These are phyloP conservation scores for Hericium erinaceus DNA, from an alignment of 768 basidiomycete species.

Conservation along the genomic window DNA sequence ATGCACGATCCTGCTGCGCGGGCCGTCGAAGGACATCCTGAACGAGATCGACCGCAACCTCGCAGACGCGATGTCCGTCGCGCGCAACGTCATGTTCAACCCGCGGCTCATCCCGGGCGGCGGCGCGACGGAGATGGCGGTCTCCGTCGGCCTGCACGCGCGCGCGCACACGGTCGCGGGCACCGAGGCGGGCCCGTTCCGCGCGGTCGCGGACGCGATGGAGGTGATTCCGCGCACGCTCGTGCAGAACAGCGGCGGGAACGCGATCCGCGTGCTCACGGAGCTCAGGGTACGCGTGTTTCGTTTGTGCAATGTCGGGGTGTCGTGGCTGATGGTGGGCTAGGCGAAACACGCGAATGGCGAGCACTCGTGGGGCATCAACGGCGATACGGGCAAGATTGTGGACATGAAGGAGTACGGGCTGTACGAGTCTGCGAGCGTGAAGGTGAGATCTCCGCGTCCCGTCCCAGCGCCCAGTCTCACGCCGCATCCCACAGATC, in stretches of 20 bases:
- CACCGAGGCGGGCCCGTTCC: slow-evolving; percentile 84
- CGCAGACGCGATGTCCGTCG: slow-evolving; percentile 95
- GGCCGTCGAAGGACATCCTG: slow-evolving; percentile 95
- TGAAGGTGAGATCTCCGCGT: slow-evolving; percentile 51
- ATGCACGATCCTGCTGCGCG: slow-evolving; percentile 95
- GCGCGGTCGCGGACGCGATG: slow-evolving; percentile 92
- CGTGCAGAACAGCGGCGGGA: slow-evolving; percentile 92
- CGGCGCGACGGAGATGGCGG: slow-evolving; percentile 97
- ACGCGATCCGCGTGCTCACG: slow-evolving; percentile 87
- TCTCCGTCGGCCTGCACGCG: slow-evolving; percentile 76
- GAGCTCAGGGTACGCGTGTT: slow-evolving; percentile 68
- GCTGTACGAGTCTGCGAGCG: slow-evolving; percentile 90
- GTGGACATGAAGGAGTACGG: slow-evolving; percentile 95
- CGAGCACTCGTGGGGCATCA: slow-evolving; percentile 86
- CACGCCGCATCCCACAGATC: slow-evolving; percentile 36
- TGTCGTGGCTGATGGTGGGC: background rate
- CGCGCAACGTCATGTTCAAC: slow-evolving; percentile 94
- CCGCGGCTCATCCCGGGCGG: slow-evolving; percentile 91
- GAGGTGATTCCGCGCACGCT: slow-evolving; percentile 95
- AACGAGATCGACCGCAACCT: slow-evolving; percentile 98
- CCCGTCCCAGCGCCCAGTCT: background rate
- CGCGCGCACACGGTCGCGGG: slow-evolving; percentile 77
- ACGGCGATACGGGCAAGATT: slow-evolving; percentile 93
- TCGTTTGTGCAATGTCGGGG: background rate
- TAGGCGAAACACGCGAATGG: slow-evolving; percentile 95